A percentile compares a stretch with the other conserved stretches of the same genome.
Conservation (phyloP, 2,329 filamentous ascomycete genomes). For the Cladosporium sp. region DNA sequence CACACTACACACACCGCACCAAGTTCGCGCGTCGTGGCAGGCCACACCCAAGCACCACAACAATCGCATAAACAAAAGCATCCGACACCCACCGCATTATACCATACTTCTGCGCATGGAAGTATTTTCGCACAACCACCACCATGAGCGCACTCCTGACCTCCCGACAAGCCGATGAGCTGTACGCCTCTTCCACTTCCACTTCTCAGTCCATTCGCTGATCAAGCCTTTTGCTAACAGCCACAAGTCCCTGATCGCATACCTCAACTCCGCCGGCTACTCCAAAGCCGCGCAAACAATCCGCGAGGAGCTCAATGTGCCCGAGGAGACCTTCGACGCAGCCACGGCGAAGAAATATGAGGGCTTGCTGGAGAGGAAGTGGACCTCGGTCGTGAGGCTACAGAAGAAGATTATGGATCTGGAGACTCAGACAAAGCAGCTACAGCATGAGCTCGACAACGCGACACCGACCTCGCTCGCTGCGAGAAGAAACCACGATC, state of each 20-base stretch:
- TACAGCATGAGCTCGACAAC: conserved; percentile 83
- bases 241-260: conserved; percentile 92
- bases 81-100: background rate
- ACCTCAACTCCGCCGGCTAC: conserved; percentile 73
- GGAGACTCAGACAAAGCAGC: conserved; percentile 68
- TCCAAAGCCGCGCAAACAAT: conserved; percentile 68
- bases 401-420: conserved; percentile 99
- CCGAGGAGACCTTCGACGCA: conserved; percentile 69
- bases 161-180: conserved; percentile 79
- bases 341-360: conserved; percentile 91
- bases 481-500: conserved; percentile 78
- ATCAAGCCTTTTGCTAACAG: conserved; percentile 50
- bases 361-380: conserved; percentile 93
- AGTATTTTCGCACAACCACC: conserved; percentile 24
- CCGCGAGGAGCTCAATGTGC: conserved; percentile 73
- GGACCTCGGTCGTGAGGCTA: conserved; percentile 90
- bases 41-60: background rate
- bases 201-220: conserved; percentile 28
- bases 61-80: background rate
- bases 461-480: conserved; percentile 74
- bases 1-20: background rate
- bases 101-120: conserved; percentile 12
- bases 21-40: conserved; percentile 3
- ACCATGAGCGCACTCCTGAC: conserved; percentile 76
- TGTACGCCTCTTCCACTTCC: conserved; percentile 58